Evolutionary conservation across 805 yeast genomes (phyloP).

Genomic region (Candida gorgasii): DNA sequence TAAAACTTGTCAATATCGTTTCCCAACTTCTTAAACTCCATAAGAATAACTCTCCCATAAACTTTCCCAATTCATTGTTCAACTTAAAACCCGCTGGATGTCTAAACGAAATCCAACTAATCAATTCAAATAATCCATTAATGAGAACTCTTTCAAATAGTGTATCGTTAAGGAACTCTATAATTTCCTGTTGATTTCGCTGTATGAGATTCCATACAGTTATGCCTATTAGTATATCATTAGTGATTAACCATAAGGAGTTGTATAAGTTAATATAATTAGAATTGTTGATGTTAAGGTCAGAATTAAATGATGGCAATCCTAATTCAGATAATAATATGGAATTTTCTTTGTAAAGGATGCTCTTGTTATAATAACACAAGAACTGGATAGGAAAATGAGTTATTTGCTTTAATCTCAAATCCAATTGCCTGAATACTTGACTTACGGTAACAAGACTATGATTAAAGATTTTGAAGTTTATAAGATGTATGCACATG

Average conservation of each 20-base stretch:
- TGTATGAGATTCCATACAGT: conserved; percentile 50
- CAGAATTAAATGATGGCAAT: conserved; percentile 35
- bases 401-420: conserved; percentile 72
- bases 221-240: conserved; percentile 78
- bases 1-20: conserved; percentile 10
- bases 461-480: conserved; percentile 21
- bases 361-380: conserved; percentile 48
- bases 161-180: conserved; percentile 23
- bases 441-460: conserved; percentile 50
- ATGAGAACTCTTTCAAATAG: conserved; percentile 44
- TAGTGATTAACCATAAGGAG: conserved; percentile 80
- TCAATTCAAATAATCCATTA: conserved; percentile 45
- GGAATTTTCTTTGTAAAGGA: conserved; percentile 35
- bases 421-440: conserved; percentile 75
- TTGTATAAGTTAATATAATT: conserved; percentile 80
- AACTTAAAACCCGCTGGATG: conserved; percentile 95
- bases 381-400: conserved; percentile 79
- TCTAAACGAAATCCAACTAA: conserved; percentile 69
- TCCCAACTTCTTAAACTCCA: conserved; percentile 83
- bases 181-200: conserved; percentile 26
- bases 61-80: conserved; percentile 80
- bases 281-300: conserved; percentile 42
- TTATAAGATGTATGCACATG: conserved; percentile 25
- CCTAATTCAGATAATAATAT: conserved; percentile 46
- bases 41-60: conserved; percentile 79